A percentile compares a stretch with the other conserved stretches of the same genome.
Conservation (phyloP, 2,329 filamentous ascomycete genomes). For the Lachnellula arida region DNA sequence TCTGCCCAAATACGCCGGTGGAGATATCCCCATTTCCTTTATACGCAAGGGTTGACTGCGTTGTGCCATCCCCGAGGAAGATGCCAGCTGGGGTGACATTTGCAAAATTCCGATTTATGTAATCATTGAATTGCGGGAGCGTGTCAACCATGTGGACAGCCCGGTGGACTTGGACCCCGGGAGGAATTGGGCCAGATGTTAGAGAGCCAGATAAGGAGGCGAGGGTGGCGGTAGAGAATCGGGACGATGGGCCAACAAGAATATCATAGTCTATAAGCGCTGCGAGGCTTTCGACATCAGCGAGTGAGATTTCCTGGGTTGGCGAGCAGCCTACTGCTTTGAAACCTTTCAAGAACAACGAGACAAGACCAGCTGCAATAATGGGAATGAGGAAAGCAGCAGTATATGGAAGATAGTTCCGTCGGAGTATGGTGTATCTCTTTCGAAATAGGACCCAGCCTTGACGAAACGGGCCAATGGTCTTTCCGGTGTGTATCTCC, state of each 20-base stretch:
- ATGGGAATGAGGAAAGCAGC: conserved; percentile 75
- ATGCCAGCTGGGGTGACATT: conserved; percentile 75
- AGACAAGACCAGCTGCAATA: conserved; percentile 72
- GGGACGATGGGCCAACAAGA: conserved; percentile 42
- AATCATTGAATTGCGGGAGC: conserved; percentile 63
- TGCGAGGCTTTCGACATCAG: conserved; percentile 23
- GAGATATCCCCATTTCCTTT: conserved; percentile 56
- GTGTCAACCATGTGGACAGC: conserved; percentile 48
- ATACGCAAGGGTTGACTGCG: conserved; percentile 65
- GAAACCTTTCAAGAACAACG: conserved; percentile 64
- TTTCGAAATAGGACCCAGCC: conserved; percentile 72
- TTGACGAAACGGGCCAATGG: conserved; percentile 66
- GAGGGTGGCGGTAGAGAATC: conserved; percentile 32
- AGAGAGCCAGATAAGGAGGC: conserved; percentile 21
- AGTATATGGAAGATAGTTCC: conserved; percentile 72
- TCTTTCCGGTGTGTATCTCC: conserved; percentile 62
- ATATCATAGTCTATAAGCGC: conserved; percentile 22
- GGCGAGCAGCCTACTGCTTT: conserved; percentile 48
- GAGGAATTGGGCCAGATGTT: conserved; percentile 17
- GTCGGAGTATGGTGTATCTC: conserved; percentile 68
- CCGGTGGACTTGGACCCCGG: conserved; percentile 12
- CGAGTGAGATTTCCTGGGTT: conserved; percentile 41
- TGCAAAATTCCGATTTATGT: conserved; percentile 56
- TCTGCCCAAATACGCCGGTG: conserved; percentile 57
- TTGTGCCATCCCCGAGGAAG: conserved; percentile 62